A percentile compares a stretch with the other conserved stretches of the same genome.
phyloP scores from a whole-genome alignment of 768 basidiomycete species.

The Coprinellus aureogranulatus region DNA sequence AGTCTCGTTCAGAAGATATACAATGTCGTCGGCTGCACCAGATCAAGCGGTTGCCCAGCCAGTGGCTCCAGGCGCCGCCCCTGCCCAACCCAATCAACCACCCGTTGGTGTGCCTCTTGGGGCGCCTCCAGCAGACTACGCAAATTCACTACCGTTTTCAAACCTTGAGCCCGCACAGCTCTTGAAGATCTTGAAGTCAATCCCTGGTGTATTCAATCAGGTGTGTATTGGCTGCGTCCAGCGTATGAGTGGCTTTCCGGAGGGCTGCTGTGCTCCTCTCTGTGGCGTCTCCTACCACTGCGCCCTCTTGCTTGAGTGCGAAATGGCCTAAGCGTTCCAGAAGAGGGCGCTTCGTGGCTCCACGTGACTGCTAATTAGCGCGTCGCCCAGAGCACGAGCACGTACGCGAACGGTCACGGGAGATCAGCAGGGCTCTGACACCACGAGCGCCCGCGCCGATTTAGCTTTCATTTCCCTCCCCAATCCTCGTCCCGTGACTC shows the following conservation, averaged over 20 bases:
- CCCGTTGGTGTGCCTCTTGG: constrained; percentile 22
- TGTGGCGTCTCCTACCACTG: not conserved
- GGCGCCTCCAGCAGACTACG: constrained; percentile 23
- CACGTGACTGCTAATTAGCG: constrained; percentile 34
- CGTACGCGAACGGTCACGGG: constrained; percentile 16
- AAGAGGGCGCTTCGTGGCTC: constrained; percentile 15
- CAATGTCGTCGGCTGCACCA: constrained; percentile 38
- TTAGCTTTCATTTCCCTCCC: constrained; percentile 3
- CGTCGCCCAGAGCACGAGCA: constrained; percentile 29
- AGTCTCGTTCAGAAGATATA: not conserved
- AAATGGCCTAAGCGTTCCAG: too few species aligned
- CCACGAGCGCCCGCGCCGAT: too few species aligned
- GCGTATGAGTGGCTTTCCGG: constrained; percentile 11
- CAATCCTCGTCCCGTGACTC: constrained; percentile 7
- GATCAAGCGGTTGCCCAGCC: constrained; percentile 38
- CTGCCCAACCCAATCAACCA: constrained; percentile 27
- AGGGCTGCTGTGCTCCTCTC: too few species aligned
- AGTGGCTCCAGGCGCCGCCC: constrained; percentile 24
- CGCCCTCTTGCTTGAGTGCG: too few species aligned
- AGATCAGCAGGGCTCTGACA: not conserved
- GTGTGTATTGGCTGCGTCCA: constrained; percentile 33
- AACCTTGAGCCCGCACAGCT: constrained; percentile 57
- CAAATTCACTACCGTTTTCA: constrained; percentile 23
- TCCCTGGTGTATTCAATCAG: constrained; percentile 56
- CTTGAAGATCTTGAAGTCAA: constrained; percentile 53